Evolutionary conservation across 768 basidiomycete genomes (phyloP).

Genomic region (Tricholoma matsutake): DNA sequence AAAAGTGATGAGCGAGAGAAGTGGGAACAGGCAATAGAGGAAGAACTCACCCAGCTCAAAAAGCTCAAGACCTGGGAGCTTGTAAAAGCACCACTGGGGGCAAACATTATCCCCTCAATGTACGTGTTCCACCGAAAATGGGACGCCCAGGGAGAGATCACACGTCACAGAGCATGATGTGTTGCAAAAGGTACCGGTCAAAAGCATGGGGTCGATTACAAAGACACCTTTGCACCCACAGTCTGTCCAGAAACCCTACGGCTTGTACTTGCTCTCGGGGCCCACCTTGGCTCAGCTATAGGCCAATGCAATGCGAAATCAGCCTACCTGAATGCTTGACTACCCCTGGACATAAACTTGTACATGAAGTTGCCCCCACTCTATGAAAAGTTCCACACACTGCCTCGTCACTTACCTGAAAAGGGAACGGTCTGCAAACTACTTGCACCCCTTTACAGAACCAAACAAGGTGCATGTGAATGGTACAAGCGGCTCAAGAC

Average conservation of each 20-base stretch:
- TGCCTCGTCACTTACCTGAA: not conserved
- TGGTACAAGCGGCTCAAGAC: too few relatives aligned
- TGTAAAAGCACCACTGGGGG: not conserved
- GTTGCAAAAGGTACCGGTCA: too few relatives aligned
- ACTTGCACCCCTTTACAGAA: not conserved
- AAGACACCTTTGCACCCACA: slow-evolving; percentile 27
- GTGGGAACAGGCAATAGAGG: too few relatives aligned
- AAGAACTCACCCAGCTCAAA: too few relatives aligned
- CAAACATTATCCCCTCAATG: not conserved
- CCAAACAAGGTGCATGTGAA: too few relatives aligned
- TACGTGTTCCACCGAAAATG: not conserved
- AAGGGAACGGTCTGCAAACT: not conserved
- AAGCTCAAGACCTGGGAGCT: not conserved
- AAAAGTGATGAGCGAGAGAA: too few relatives aligned
- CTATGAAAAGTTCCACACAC: not conserved
- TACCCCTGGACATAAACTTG: slow-evolving; percentile 7
- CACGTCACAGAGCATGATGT: not conserved
- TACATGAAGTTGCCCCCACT: not conserved
- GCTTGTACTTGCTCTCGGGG: slow-evolving; percentile 16
- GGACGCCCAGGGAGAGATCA: not conserved
- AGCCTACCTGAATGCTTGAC: slow-evolving; percentile 24
- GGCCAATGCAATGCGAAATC: slow-evolving; percentile 11
- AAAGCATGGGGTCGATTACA: slow-evolving; percentile 23
- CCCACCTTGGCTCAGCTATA: not conserved
- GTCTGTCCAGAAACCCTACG: slow-evolving; percentile 19